phyloP scores from a whole-genome alignment of 495 filamentous ascomycete species.

The Neurospora africana region DNA sequence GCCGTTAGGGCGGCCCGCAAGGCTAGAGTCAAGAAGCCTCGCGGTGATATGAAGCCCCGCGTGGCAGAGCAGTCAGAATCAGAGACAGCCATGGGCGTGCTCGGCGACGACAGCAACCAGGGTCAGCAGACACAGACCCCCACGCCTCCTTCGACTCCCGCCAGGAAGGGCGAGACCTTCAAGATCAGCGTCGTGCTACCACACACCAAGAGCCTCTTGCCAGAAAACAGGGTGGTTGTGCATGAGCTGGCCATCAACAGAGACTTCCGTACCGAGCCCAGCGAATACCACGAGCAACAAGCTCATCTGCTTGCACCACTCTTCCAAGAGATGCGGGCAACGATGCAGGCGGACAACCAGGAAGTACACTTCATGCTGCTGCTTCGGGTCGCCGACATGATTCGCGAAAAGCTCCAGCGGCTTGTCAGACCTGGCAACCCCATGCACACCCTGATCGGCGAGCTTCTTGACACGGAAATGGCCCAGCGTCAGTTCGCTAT shows the following conservation, averaged over 20 bases:
- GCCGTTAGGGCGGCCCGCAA: conserved; percentile 73
- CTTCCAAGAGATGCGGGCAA: conserved; percentile 65
- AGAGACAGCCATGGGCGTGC: conserved; percentile 27
- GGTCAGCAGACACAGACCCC: conserved; percentile 26
- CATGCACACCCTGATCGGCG: conserved; percentile 73
- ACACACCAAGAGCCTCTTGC: conserved; percentile 44
- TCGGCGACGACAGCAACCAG: conserved; percentile 22
- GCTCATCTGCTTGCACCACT: conserved; percentile 49
- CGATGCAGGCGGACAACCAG: conserved; percentile 59
- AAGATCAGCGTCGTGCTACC: conserved; percentile 31
- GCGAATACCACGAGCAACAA: conserved; percentile 41
- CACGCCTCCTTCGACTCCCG: conserved; percentile 33
- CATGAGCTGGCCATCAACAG: conserved; percentile 90
- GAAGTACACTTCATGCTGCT: conserved; percentile 57
- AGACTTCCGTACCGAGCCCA: conserved; percentile 51
- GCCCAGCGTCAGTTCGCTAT: conserved; percentile 65
- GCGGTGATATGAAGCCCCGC: conserved; percentile 60
- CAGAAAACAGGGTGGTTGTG: conserved; percentile 73
- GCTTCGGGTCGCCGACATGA: conserved; percentile 72
- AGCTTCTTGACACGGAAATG: conserved; percentile 70
- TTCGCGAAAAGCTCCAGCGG: conserved; percentile 71
- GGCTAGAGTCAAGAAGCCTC: conserved; percentile 56
- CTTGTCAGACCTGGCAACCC: conserved; percentile 70
- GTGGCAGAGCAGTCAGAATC: conserved; percentile 38
- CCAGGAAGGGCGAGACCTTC: conserved; percentile 23